phyloP scores from a whole-genome alignment of 225 moss, liverwort and hornwort species.

The Pleurozium schreberi region DNA sequence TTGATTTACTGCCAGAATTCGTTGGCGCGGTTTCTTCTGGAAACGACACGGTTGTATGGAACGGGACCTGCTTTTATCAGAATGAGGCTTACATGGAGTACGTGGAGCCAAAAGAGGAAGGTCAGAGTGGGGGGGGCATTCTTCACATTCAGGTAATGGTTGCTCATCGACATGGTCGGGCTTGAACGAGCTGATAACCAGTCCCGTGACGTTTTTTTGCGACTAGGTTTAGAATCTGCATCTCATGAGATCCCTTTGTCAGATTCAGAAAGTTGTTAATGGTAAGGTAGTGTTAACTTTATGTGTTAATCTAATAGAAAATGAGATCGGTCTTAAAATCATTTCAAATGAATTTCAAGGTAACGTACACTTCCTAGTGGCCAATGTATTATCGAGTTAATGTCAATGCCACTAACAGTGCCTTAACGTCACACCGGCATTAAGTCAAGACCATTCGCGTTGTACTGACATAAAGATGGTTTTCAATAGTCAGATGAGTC shows the following conservation, averaged over 20 bases:
- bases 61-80: constrained; percentile 53
- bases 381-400: background rate
- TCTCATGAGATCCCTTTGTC: background rate
- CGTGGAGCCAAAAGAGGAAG: constrained; percentile 25
- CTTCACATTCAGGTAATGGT: constrained; percentile 36
- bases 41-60: constrained; percentile 36
- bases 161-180: background rate
- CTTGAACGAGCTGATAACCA: background rate
- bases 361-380: background rate
- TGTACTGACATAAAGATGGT: background rate
- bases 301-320: too few relatives aligned
- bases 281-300: background rate
- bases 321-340: too few relatives aligned
- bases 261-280: background rate
- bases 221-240: background rate
- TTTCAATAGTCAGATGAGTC: background rate
- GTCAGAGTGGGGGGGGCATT: constrained; percentile 35
- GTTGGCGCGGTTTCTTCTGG: constrained; percentile 58
- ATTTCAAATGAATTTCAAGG: background rate
- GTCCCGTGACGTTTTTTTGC: background rate
- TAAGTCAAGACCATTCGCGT: background rate
- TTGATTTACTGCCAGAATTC: constrained; percentile 48
- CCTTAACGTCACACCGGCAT: background rate
- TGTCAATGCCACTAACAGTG: background rate
- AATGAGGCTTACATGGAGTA: constrained; percentile 54